Evolutionary conservation across 73 alveolate genomes (phyloP).

Genomic region (Paramecium bursaria): DNA sequence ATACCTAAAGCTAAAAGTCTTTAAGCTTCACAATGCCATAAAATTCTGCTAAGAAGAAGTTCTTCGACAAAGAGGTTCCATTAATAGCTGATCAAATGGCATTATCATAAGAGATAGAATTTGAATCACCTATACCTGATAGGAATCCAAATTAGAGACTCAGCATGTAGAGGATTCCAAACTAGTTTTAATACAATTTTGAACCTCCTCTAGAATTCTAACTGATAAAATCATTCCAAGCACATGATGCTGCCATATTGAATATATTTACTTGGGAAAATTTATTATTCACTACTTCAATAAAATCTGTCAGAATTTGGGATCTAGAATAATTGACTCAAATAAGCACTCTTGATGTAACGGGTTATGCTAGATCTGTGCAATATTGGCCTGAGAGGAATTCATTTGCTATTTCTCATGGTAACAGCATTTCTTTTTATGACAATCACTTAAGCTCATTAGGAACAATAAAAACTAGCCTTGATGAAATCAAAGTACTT

Average conservation of each 20-base stretch:
- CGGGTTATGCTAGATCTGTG: conserved; percentile 5
- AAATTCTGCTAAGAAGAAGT: conserved; percentile 1
- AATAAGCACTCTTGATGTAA: conserved; percentile 18
- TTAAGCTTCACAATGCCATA: conserved; percentile 21
- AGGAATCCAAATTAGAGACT: not conserved
- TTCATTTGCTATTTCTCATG: conserved; percentile 43
- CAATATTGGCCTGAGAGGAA: conserved; percentile 60
- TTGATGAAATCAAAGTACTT: conserved; percentile 44
- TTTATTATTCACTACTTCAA: conserved; percentile 20
- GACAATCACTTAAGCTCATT: not conserved
- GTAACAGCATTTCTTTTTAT: not conserved
- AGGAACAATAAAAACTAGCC: not conserved
- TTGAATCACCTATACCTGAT: not conserved
- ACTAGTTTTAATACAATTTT: conserved; percentile 1
- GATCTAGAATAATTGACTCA: conserved; percentile 1
- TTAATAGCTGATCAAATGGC: not conserved
- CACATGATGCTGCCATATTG: conserved; percentile 13
- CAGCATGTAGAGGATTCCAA: not conserved
- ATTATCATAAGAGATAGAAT: not conserved
- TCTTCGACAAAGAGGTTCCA: not conserved
- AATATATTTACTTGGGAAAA: conserved; percentile 8
- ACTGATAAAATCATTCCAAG: conserved; percentile 19
- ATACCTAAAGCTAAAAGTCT: not conserved
- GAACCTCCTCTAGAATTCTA: not conserved
- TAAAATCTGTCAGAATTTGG: conserved; percentile 24